Evolutionary conservation across 257 asterid genomes (phyloP), one percentile per base, ranked within the genome.

Genomic region (Plantago major): DNA sequence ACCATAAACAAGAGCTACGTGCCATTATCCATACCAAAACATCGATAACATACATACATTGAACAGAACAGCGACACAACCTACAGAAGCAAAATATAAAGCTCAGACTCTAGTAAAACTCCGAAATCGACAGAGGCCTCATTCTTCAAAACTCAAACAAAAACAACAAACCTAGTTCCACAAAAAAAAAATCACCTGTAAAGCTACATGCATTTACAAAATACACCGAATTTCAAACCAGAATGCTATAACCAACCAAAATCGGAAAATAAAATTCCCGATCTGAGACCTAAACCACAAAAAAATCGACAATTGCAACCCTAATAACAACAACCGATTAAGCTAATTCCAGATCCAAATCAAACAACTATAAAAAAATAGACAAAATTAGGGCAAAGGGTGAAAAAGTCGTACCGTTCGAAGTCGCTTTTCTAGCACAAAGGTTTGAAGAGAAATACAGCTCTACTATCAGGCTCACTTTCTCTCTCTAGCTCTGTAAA

Each of bases 251-350:
- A 11, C 18, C 17, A 13, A 53, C 13, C 58, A n/a, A 28, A 53
- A 53, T 6, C 12, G 33, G 19, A 3, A 8, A 60, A 16, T 18
- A 5, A 54, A 72, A 58, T 56, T 15, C 70, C 66, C 19, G 26
- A 61, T 65, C 64, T 14, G 70, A 77, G 66, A 77, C 83, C 83
- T 74, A 72, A 57, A 54, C 13, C 17, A 46, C 12, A 10, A 38
- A 13, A 22, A 2, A 5, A 22, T 48, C 18, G 15, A 53, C 12
- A 38, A 9, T 11, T 18, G 11, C 11, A 22, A 63, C 16, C 37
- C 16, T 65, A 66, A 53, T 46, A 56, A 42, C 62, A 60, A 48
- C 14, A 49, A 57, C 46, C 56, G 37, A 19, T 18, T 54, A 53
- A 26, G 42, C 16, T 59, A 12, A 40, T 53, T 3, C 33, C 15